These are phyloP conservation scores for Przewalskia tangutica DNA, from an alignment of 257 asterid species.

Conservation along the genomic window DNA sequence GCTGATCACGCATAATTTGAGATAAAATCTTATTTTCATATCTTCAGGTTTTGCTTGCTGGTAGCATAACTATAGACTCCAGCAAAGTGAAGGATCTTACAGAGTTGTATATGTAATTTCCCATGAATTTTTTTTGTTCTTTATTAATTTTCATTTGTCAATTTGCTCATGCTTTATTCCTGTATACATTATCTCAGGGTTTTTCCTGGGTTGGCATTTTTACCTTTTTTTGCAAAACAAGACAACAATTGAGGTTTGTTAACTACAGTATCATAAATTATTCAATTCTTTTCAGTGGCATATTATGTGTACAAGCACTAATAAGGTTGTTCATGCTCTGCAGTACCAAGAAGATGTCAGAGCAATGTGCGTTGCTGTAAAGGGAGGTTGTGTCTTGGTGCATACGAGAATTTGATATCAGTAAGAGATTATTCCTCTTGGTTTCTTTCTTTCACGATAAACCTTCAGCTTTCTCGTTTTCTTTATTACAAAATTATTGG, in stretches of 20 bases:
- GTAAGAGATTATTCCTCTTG: constrained; percentile 32
- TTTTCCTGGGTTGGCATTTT: constrained; percentile 67
- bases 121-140: neutral
- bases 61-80: constrained; percentile 49
- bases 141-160: constrained; percentile 5
- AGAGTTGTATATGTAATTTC: constrained; percentile 52
- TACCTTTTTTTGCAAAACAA: constrained; percentile 64
- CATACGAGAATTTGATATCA: constrained; percentile 51
- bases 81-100: constrained; percentile 30
- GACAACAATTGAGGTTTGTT: constrained; percentile 78
- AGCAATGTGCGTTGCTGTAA: constrained; percentile 73
- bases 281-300: neutral
- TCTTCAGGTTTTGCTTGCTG: constrained; percentile 47
- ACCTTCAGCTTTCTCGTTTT: neutral
- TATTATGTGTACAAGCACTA: neutral
- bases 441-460: neutral
- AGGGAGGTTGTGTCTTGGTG: constrained; percentile 73
- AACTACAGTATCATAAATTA: neutral
- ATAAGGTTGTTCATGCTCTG: constrained; percentile 4
- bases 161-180: constrained; percentile 14
- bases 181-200: constrained; percentile 64
- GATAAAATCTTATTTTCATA: neutral
- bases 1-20: neutral
- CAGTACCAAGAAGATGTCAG: constrained; percentile 93
- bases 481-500: too few species aligned